Evolutionary conservation across 2,329 filamentous ascomycete species (phyloP).

Genomic region (Lachnellula arida): DNA sequence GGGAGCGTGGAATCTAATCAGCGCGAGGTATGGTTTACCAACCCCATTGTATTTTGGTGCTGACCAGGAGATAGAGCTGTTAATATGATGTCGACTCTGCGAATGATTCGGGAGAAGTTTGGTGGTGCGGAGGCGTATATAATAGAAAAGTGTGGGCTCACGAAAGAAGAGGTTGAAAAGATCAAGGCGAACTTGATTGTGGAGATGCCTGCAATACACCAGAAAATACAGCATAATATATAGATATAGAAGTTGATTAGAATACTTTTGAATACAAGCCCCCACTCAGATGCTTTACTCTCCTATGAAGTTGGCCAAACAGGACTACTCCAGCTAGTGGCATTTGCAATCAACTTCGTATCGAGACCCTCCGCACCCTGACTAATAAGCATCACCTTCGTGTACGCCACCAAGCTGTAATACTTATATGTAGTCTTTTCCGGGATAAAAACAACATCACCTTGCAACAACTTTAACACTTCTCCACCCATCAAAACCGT

Average conservation of each 20-base stretch:
- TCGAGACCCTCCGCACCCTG: slow-evolving; percentile 16
- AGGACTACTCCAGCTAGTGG: slow-evolving; percentile 13
- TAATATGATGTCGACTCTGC: slow-evolving; percentile 47
- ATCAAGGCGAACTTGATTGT: slow-evolving; percentile 47
- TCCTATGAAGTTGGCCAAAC: slow-evolving; percentile 16
- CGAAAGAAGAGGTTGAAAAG: slow-evolving; percentile 47
- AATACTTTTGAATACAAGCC: not conserved
- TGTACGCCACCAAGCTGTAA: slow-evolving; percentile 28
- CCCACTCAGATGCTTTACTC: not conserved
- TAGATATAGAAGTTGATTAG: slow-evolving; percentile 5
- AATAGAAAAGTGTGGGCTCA: slow-evolving; percentile 52
- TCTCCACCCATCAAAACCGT: slow-evolving; percentile 32
- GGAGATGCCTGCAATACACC: slow-evolving; percentile 18
- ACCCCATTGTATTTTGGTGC: not conserved
- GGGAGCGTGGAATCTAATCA: slow-evolving; percentile 41
- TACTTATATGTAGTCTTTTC: slow-evolving; percentile 32
- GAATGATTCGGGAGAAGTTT: slow-evolving; percentile 54
- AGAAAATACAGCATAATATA: slow-evolving; percentile 5
- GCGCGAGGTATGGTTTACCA: slow-evolving; percentile 28
- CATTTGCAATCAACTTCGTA: slow-evolving; percentile 14
- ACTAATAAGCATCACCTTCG: slow-evolving; percentile 18
- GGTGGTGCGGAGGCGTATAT: slow-evolving; percentile 63
- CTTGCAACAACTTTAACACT: slow-evolving; percentile 28
- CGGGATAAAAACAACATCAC: slow-evolving; percentile 39
- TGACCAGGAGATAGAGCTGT: slow-evolving; percentile 33